Conservation (phyloP, 2,329 filamentous ascomycete genomes). For the Stemphylium beticola region DNA sequence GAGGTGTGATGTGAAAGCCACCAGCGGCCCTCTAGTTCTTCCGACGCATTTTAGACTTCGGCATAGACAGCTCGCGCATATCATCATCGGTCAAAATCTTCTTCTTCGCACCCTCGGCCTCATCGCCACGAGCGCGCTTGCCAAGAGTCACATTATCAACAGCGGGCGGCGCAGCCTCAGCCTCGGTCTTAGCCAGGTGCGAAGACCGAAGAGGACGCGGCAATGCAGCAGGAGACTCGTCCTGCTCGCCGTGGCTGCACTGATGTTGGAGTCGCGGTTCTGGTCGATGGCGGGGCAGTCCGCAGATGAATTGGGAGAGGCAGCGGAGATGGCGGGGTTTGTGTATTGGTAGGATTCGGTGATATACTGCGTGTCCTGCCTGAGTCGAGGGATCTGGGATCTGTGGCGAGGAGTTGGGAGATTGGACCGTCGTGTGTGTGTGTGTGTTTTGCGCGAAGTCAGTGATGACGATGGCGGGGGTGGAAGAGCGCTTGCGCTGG, state of each 20-base stretch:
- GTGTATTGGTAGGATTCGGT: too few species aligned
- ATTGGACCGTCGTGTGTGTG: too few species aligned
- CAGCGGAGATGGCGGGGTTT: background rate
- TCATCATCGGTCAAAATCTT: background rate
- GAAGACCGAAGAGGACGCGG: background rate
- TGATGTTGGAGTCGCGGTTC: background rate
- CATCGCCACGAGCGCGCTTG: constrained; percentile 15
- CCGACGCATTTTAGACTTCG: too few species aligned
- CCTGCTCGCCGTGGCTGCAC: background rate
- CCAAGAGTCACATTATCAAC: background rate
- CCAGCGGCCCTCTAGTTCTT: too few species aligned
- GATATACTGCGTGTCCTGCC: background rate
- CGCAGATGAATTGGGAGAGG: background rate
- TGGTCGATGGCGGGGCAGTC: background rate
- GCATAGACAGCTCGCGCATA: background rate
- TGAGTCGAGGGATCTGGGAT: background rate
- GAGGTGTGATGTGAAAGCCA: too few species aligned
- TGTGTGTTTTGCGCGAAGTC: background rate
- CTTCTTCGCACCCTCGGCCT: constrained; percentile 28
- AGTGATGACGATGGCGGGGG: background rate
- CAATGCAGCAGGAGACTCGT: background rate
- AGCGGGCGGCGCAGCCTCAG: background rate
- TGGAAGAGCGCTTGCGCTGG: background rate
- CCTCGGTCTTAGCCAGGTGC: background rate
- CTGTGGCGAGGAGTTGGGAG: background rate